phyloP scores from a whole-genome alignment of 495 filamentous ascomycete species.

The Daldinia vernicosa region DNA sequence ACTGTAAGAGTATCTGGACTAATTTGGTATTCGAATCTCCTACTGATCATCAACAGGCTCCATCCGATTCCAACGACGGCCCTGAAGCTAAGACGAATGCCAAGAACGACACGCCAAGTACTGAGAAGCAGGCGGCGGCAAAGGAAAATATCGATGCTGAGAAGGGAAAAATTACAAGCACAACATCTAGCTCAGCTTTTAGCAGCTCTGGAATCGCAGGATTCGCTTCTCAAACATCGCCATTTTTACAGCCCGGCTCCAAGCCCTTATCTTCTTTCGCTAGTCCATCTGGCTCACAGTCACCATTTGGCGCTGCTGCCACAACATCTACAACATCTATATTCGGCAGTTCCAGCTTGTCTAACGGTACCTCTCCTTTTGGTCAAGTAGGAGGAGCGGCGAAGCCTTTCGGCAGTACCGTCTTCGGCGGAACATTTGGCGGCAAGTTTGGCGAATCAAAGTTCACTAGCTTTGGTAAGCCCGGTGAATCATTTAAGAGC shows the following conservation, averaged over 20 bases:
- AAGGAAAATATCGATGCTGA: not conserved
- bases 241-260: conserved; percentile 45
- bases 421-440: conserved; percentile 52
- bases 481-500: conserved; percentile 63
- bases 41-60: conserved; percentile 14
- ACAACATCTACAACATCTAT: conserved; percentile 29
- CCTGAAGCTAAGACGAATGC: conserved; percentile 20
- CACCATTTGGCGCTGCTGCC: conserved; percentile 28
- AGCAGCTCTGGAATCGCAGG: conserved; percentile 41
- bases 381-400: conserved; percentile 34
- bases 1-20: conserved; percentile 14
- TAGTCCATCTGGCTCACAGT: conserved; percentile 34
- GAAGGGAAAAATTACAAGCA: conserved; percentile 16
- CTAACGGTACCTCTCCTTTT: conserved; percentile 36
- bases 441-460: conserved; percentile 59
- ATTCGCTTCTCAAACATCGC: conserved; percentile 44
- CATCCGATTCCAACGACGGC: conserved; percentile 7
- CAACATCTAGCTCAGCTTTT: conserved; percentile 42
- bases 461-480: conserved; percentile 74
- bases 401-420: conserved; percentile 42
- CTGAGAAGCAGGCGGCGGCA: conserved; percentile 10
- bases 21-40: not conserved
- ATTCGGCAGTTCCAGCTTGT: conserved; percentile 33
- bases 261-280: conserved; percentile 53
- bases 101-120: conserved; percentile 10